Base-by-base conservation (phyloP, 495 filamentous ascomycete species). In the Penicillium waksmanii region DNA sequence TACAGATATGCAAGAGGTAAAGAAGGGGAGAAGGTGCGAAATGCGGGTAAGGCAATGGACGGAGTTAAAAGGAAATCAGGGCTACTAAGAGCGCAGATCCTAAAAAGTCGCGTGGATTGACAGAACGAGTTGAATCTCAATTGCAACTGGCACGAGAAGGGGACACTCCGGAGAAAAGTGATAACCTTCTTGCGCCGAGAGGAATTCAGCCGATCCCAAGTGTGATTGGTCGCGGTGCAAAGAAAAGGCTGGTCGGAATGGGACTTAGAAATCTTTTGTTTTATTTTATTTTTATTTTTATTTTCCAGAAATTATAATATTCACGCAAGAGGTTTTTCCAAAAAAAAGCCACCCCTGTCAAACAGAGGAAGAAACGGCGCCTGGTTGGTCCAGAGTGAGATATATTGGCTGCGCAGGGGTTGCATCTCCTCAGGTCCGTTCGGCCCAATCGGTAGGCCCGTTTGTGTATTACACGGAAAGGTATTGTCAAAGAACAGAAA, bases 21-120 rank as follows among this genome's bases (percentile, higher is more conserved):
- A 62, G 58, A 62, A 62, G 17, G 57, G 53, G 57, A 56, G 51
- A 35, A 55, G 59, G 63, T 61, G 67, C 62, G 55, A 51, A 56
- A 62, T 69, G 70, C 65, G 63, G 64, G 65, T 71, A 67, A 71
- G 64, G 73, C 66, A 69, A 67, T 63, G 64, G 61, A 61, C 62
- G 66, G 70, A 73, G 68, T 72, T 70, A 73, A 71, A 76, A 72
- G 66, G 56, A 65, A 66, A 65, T 51, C 65, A 62, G 63, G 56
- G 56, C 57, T 38, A 60, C 36, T 52, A 40, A 59, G 48, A 55
- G 38, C 49, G 48, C 53, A 65, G 50, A 59, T 51, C 61, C 53
- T 65, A 46, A 43, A 64, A 49, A 59, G 61, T 51, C 59, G 59
- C 62, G 60, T 69, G 66, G 66, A 66, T 64, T 55, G 52, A 62